Evolutionary conservation across 2,329 filamentous ascomycete species (phyloP).

Genomic region (Claviceps sp.): DNA sequence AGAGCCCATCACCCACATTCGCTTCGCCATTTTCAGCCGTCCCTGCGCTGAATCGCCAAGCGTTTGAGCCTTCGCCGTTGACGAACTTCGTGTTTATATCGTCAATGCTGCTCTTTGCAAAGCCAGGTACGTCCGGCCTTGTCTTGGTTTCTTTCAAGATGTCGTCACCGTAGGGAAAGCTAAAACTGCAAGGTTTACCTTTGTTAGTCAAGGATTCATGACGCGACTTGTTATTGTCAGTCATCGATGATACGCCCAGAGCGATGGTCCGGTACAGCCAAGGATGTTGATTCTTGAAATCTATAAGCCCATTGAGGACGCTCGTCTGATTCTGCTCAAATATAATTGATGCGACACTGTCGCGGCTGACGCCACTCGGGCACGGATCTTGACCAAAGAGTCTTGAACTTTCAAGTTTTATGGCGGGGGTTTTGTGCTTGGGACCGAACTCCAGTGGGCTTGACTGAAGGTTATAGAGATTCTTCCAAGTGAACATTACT

Average conservation of each 20-base stretch:
- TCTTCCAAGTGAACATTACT: neutral
- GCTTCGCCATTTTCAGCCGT: conserved; percentile 16
- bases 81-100: conserved; percentile 50
- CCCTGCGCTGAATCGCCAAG: conserved; percentile 41
- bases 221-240: neutral
- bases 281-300: conserved; percentile 13
- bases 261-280: neutral
- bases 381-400: conserved; percentile 3
- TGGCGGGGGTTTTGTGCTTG: neutral
- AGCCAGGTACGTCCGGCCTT: conserved; percentile 17
- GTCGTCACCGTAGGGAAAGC: conserved; percentile 31
- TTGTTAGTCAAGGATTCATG: conserved; percentile 19
- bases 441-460: conserved; percentile 5
- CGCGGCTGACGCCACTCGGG: conserved; percentile 20
- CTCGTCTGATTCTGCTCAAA: conserved; percentile 28
- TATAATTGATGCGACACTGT: conserved; percentile 16
- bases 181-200: conserved; percentile 32
- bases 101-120: conserved; percentile 39
- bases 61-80: conserved; percentile 29
- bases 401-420: conserved; percentile 7
- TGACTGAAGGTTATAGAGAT: conserved; percentile 8
- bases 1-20: conserved; percentile 22
- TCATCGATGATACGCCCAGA: neutral
- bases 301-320: conserved; percentile 24
- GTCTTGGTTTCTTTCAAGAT: conserved; percentile 19